phyloP scores from a whole-genome alignment of 352 stramenopile genomes.

The Phytophthora sojae region DNA sequence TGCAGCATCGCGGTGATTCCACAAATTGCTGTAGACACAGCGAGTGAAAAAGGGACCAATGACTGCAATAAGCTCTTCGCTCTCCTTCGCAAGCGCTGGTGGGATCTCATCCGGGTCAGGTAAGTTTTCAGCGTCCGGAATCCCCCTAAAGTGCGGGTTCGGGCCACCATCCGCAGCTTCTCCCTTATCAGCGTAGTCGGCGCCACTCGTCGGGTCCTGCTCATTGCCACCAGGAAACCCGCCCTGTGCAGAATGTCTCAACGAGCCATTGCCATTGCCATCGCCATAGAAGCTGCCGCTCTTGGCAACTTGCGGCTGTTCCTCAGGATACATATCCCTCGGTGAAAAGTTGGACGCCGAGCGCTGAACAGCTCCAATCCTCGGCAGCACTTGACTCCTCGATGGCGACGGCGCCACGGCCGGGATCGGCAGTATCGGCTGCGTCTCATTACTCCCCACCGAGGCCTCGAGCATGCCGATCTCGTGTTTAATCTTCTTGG shows the following conservation, averaged over 20 bases:
- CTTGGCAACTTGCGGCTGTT: conserved; percentile 27
- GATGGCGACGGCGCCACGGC: conserved; percentile 23
- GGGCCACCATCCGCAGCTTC: conserved; percentile 17
- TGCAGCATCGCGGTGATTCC: conserved; percentile 86
- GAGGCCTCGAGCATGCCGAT: conserved; percentile 77
- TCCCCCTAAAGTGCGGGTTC: conserved; percentile 68
- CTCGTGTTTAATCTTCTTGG: conserved; percentile 92
- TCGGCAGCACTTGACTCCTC: conserved; percentile 59
- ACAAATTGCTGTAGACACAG: conserved; percentile 90
- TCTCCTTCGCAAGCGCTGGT: conserved; percentile 73
- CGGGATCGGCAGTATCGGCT: conserved; percentile 58
- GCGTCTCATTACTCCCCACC: conserved; percentile 64
- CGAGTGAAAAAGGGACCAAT: conserved; percentile 82
- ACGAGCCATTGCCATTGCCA: neutral
- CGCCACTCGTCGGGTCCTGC: conserved; percentile 27
- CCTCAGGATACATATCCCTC: conserved; percentile 72
- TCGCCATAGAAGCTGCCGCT: conserved; percentile 25
- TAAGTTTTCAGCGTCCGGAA: conserved; percentile 75
- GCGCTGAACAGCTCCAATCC: conserved; percentile 40
- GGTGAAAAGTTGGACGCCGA: conserved; percentile 66
- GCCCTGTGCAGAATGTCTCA: conserved; percentile 27
- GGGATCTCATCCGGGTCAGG: conserved; percentile 79
- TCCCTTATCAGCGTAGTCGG: conserved; percentile 28
- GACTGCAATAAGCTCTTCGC: conserved; percentile 75
- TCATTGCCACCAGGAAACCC: conserved; percentile 18